Conservation (phyloP, 768 basidiomycete species). For the Lactarius psammicola region DNA sequence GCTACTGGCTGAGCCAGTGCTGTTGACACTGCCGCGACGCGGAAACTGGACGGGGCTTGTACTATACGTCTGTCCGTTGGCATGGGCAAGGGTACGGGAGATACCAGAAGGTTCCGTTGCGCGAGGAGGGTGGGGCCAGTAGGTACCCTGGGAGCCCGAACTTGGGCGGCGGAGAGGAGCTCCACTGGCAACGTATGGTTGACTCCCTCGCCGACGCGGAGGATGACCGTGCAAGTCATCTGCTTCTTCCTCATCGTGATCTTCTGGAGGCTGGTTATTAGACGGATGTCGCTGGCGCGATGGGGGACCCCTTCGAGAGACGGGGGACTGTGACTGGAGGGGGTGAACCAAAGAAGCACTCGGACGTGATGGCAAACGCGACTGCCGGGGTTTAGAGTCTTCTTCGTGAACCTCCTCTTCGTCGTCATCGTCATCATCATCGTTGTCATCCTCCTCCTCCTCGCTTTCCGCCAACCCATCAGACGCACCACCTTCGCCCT, state of each 20-base stretch:
- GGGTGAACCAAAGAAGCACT: neutral
- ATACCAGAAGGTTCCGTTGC: constrained; percentile 21
- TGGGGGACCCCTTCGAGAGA: constrained; percentile 9
- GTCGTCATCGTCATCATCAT: constrained; percentile 11
- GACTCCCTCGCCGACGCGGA: neutral
- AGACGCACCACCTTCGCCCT: constrained; percentile 4
- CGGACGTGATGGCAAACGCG: constrained; percentile 18
- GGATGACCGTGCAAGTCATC: constrained; percentile 12
- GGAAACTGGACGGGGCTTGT: constrained; percentile 38
- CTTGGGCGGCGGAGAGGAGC: constrained; percentile 19
- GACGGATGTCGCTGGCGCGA: constrained; percentile 20
- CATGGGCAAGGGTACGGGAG: constrained; percentile 23
- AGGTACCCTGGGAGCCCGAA: constrained; percentile 7
- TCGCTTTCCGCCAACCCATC: neutral
- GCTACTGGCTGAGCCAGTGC: constrained; percentile 20
- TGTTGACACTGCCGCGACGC: constrained; percentile 34
- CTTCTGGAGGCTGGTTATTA: constrained; percentile 8
- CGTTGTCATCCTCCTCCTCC: constrained; percentile 8
- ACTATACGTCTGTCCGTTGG: constrained; percentile 40
- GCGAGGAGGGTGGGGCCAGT: constrained; percentile 9
- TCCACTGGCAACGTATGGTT: constrained; percentile 15
- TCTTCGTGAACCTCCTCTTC: neutral
- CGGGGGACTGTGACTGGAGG: constrained; percentile 16
- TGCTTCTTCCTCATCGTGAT: constrained; percentile 8
- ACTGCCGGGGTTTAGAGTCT: constrained; percentile 8